These are phyloP conservation scores for Eucalyptus paniculata DNA, from an alignment of 345 rosid genomes.

Conservation along the genomic window DNA sequence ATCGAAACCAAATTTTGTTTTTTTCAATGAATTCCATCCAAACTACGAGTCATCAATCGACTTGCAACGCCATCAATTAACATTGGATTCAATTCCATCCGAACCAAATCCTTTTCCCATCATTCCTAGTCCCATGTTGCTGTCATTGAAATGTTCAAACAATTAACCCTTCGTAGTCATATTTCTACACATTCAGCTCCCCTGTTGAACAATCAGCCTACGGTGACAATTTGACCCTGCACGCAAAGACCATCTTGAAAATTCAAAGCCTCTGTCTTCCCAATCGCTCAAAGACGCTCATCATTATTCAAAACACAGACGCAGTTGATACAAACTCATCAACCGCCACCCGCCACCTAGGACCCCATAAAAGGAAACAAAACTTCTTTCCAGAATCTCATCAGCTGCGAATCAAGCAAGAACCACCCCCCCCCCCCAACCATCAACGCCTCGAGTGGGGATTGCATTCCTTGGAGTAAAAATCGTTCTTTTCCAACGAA, in stretches of 20 bases:
- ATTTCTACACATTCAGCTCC: background rate
- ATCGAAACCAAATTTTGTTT: background rate
- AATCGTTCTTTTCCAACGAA: conserved; percentile 41
- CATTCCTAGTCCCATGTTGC: background rate
- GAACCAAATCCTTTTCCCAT: background rate
- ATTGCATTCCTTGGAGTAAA: conserved; percentile 40
- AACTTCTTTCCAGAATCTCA: background rate
- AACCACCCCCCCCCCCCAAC: background rate
- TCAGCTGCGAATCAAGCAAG: background rate
- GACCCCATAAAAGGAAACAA: background rate
- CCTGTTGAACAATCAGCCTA: background rate
- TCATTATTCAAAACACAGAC: background rate
- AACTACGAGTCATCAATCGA: background rate
- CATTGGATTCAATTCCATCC: background rate
- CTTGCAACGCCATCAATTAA: background rate
- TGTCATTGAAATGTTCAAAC: background rate
- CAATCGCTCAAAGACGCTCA: background rate
- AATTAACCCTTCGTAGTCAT: background rate
- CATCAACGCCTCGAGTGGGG: conserved; percentile 1
- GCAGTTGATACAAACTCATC: background rate
- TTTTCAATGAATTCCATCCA: background rate
- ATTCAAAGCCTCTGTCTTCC: background rate
- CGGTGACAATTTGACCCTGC: background rate
- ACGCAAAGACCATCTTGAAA: background rate
- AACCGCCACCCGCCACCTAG: background rate